phyloP scores from a whole-genome alignment of 805 yeast genomes.

The Teunomyces kruisii region DNA sequence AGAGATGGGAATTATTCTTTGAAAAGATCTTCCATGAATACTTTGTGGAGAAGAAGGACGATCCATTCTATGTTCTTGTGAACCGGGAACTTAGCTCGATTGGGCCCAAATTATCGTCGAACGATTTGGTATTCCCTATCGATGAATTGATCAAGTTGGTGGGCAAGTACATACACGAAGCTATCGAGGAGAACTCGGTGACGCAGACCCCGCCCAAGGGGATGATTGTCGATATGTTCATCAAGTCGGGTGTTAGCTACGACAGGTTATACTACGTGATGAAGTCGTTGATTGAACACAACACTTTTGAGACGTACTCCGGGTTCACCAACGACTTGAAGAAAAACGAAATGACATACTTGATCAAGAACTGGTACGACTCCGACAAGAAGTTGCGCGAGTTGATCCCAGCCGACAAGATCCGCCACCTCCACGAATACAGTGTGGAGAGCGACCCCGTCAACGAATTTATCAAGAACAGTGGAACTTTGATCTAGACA shows the following conservation, averaged over 20 bases:
- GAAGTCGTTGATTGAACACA: conserved; percentile 61
- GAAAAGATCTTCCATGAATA: conserved; percentile 45
- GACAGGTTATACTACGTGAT: conserved; percentile 65
- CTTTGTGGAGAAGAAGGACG: conserved; percentile 21
- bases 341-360: conserved; percentile 56
- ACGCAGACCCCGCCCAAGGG: conserved; percentile 50
- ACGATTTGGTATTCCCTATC: conserved; percentile 80
- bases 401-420: conserved; percentile 46
- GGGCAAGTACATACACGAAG: conserved; percentile 50
- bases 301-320: conserved; percentile 50
- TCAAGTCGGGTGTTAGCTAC: conserved; percentile 61
- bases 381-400: conserved; percentile 65
- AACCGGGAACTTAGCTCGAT: conserved; percentile 43
- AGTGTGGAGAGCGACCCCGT: conserved; percentile 59
- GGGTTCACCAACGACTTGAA: conserved; percentile 43
- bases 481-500: conserved; percentile 12
- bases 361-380: conserved; percentile 67
- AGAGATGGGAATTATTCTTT: conserved; percentile 76
- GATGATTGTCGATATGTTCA: conserved; percentile 58
- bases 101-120: conserved; percentile 64
- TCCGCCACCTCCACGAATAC: conserved; percentile 47
- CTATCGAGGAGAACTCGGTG: conserved; percentile 30
- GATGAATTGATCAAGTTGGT: conserved; percentile 66
- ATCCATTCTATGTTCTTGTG: conserved; percentile 39
- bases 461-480: conserved; percentile 20